Evolutionary conservation across 2,329 filamentous ascomycete genomes (phyloP), one percentile per base, ranked within the genome.

Genomic region (Zarea fungicola): DNA sequence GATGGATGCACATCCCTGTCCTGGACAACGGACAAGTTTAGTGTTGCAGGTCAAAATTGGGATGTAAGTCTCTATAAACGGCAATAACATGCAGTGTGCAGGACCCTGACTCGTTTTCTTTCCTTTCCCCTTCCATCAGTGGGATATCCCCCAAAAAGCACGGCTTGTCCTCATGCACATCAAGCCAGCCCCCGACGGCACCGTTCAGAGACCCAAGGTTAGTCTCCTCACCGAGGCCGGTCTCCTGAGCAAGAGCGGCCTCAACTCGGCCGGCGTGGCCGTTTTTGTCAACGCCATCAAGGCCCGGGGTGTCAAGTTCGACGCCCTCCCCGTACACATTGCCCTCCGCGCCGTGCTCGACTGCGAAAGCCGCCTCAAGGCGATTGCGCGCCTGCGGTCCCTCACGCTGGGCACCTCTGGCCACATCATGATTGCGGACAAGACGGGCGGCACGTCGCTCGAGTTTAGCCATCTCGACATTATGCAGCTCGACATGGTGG

Each of bases 241-340:
- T 13, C 44, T 48, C 9, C 29, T 49, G n/a, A 28, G 29, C 29
- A 49, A 49, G 14, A 42, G 36, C 16, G 46, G 39, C 22, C 25
- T 49, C 21, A 49, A 37, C 39, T 42, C 37, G 1, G 14, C 6
- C 25, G 60, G 58, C 11, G 60, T 62, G 57, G 58, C 58, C 37
- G 60, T 62, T 31, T 56, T 62, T 19, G 55, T 58, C 19, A 56
- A 62, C 37, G 60, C 59, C 16, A 59, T 62, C 22, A 59, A 60
- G 31, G 48, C 57, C 16, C 56, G 57, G 7, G 56, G 60, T 10
- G 25, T 56, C 26, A 52, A 54, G 16, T 45, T 61, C 5, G 58
- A 42, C 2, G 46, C 46, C 1, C 31, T 42, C 3, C 46, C 46
- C 6, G 37, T 49, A 16, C 46, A 49, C 23, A 36, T 49, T 28